Evolutionary conservation across 306 rosid species (phyloP).

Genomic region (Carpinus viminea): DNA sequence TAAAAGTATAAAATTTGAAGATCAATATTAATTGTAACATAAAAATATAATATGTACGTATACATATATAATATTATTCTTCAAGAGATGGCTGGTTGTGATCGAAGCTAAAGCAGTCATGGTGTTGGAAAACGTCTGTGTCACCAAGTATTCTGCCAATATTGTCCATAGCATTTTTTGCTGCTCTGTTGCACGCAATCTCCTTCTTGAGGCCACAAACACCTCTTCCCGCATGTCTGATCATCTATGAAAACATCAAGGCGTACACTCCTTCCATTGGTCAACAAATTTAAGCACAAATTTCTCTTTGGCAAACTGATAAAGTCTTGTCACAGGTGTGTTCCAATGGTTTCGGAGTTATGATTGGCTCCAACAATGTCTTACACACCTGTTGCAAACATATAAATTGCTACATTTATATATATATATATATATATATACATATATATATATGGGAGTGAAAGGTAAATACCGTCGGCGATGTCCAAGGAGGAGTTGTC

Average conservation of each 20-base stretch:
- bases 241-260: constrained; percentile 37
- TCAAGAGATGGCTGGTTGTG: neutral
- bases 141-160: constrained; percentile 3
- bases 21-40: too few relatives aligned
- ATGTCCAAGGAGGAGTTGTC: constrained; percentile 42
- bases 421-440: too few relatives aligned
- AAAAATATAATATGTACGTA: too few relatives aligned
- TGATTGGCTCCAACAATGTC: constrained; percentile 48
- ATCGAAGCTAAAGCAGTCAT: neutral
- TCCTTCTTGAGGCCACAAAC: constrained; percentile 40
- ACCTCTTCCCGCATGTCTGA: constrained; percentile 40
- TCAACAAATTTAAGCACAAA: constrained; percentile 39
- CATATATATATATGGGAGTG: too few relatives aligned
- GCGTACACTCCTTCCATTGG: constrained; percentile 32
- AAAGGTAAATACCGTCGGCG: constrained; percentile 41
- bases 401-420: too few relatives aligned
- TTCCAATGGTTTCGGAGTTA: constrained; percentile 34
- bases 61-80: too few relatives aligned
- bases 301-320: constrained; percentile 54
- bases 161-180: constrained; percentile 55
- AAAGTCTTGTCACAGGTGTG: constrained; percentile 46
- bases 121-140: neutral
- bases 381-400: constrained; percentile 34
- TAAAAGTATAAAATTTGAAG: too few relatives aligned
- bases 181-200: constrained; percentile 57